Evolutionary conservation across 345 rosid species (phyloP).

Genomic region (Salix arbutifolia): DNA sequence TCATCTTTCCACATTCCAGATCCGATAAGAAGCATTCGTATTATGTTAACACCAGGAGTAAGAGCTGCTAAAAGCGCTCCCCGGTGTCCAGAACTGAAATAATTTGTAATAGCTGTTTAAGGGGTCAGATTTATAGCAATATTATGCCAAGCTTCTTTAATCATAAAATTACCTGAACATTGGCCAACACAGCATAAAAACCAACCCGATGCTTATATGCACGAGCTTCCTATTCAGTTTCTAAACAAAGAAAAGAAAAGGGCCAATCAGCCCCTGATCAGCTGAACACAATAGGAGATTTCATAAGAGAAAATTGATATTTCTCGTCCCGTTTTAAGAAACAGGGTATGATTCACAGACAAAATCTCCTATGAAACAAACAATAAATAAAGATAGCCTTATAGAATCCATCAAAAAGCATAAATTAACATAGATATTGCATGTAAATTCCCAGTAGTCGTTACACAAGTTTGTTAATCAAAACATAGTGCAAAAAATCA

Average conservation of each 20-base stretch:
- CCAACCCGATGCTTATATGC: slow-evolving; percentile 77
- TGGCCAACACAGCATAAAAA: slow-evolving; percentile 90
- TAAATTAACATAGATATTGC: background rate
- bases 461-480: background rate
- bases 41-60: slow-evolving; percentile 59
- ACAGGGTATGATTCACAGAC: background rate
- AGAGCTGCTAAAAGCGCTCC: slow-evolving; percentile 77
- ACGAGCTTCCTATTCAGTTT: slow-evolving; percentile 80
- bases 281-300: background rate
- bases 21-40: slow-evolving; percentile 77
- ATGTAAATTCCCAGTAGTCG: too few relatives aligned
- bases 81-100: slow-evolving; percentile 62
- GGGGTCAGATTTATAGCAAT: slow-evolving; percentile 3
- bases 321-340: background rate
- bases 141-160: slow-evolving; percentile 4
- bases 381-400: background rate
- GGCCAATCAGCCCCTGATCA: slow-evolving; percentile 4
- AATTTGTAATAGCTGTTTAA: slow-evolving; percentile 15
- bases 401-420: background rate
- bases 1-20: slow-evolving; percentile 72
- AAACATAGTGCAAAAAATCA: background rate
- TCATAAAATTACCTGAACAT: slow-evolving; percentile 53
- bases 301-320: background rate
- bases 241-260: slow-evolving; percentile 33
- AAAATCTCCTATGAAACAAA: background rate